Conservation (phyloP, 371 early-diverging fungal genomes). For the Circinella minor region DNA sequence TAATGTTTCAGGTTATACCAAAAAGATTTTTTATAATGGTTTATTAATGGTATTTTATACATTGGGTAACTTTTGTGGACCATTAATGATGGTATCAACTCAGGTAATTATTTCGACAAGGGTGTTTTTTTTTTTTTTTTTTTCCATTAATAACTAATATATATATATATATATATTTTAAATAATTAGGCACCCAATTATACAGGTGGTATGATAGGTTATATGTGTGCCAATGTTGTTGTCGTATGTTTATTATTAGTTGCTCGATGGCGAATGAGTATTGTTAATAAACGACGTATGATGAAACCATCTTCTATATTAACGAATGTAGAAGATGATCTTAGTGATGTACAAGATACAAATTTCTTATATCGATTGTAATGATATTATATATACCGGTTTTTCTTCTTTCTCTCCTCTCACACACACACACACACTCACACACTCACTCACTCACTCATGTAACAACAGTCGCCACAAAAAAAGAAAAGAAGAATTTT, state of each 20-base stretch:
- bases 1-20: constrained; percentile 30
- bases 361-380: constrained; percentile 38
- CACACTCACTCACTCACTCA: too few relatives aligned
- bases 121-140: too few relatives aligned
- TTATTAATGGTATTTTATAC: constrained; percentile 33
- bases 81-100: constrained; percentile 22
- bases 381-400: background rate
- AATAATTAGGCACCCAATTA: constrained; percentile 12
- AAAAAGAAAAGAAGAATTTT: too few relatives aligned
- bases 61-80: constrained; percentile 23
- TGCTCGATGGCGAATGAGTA: constrained; percentile 33
- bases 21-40: constrained; percentile 36
- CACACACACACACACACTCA: too few relatives aligned
- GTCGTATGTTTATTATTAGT: constrained; percentile 18
- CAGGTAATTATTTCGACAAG: constrained; percentile 2
- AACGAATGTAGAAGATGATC: constrained; percentile 32
- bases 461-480: too few relatives aligned
- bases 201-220: constrained; percentile 25
- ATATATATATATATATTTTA: too few relatives aligned
- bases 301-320: constrained; percentile 10
- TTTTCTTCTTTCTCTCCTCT: background rate
- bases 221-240: constrained; percentile 16
- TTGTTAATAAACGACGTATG: constrained; percentile 23
- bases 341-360: constrained; percentile 35
- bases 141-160: too few relatives aligned